Conservation (phyloP, 106 monocot species). For the Chionographis japonica region DNA sequence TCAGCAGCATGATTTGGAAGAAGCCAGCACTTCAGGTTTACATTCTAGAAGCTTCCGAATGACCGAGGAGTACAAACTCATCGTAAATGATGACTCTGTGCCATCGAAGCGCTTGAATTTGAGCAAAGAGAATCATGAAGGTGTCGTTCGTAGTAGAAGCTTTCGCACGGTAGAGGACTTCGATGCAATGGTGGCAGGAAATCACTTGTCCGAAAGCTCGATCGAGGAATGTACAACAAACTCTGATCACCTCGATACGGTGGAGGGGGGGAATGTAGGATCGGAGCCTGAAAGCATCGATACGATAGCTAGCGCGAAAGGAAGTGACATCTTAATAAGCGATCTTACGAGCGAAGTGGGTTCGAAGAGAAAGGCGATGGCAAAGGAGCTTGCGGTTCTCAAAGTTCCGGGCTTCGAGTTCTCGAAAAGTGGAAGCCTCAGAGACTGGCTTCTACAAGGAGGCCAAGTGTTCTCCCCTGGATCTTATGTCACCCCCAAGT, state of each 20-base stretch:
- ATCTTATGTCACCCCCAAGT: slow-evolving; percentile 66
- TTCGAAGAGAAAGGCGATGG: slow-evolving; percentile 35
- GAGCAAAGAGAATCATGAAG: not conserved
- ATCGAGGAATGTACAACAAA: not conserved
- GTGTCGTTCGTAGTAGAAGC: not conserved
- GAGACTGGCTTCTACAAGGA: slow-evolving; percentile 62
- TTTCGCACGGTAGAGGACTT: slow-evolving; percentile 49
- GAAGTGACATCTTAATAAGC: not conserved
- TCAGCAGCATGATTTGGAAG: too few species aligned
- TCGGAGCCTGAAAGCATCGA: not conserved
- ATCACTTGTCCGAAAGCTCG: not conserved
- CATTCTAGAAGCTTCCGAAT: not conserved
- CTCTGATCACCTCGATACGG: not conserved
- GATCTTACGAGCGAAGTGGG: slow-evolving; percentile 5
- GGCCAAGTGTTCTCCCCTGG: slow-evolving; percentile 68
- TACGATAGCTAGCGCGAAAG: too few species aligned
- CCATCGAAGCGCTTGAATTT: slow-evolving; percentile 2
- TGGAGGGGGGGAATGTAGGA: not conserved
- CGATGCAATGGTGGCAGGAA: slow-evolving; percentile 24
- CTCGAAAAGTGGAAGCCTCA: slow-evolving; percentile 41
- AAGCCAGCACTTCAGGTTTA: not conserved
- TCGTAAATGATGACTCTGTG: not conserved
- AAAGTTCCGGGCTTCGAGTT: slow-evolving; percentile 55
- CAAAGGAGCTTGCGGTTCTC: slow-evolving; percentile 35
- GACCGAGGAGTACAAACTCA: slow-evolving; percentile 1